Percentiles rank a stretch among this genome's conserved stretches.
Evolutionary conservation across 306 rosid species (phyloP).

Genomic region (Crataegus laevigata): DNA sequence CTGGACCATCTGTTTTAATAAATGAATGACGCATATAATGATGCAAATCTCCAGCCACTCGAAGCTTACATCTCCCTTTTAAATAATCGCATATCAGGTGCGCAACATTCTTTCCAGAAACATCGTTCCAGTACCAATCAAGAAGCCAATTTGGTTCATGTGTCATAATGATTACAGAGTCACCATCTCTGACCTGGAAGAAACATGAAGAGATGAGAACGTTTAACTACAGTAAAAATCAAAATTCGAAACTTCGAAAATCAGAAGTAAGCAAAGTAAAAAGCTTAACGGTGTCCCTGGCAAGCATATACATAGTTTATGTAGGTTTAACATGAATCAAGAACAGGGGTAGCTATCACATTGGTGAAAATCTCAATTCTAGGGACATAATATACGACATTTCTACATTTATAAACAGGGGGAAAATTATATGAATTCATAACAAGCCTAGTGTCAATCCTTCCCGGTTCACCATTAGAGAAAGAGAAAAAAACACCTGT

Average conservation of each 20-base stretch:
- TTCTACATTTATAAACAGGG: background rate
- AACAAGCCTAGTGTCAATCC: background rate
- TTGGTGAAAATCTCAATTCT: background rate
- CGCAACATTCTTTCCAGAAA: slow-evolving; percentile 79
- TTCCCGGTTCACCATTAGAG: background rate
- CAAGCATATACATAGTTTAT: background rate
- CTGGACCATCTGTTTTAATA: slow-evolving; percentile 67
- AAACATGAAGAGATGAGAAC: slow-evolving; percentile 19
- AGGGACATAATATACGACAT: background rate
- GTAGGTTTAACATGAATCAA: slow-evolving; percentile 2
- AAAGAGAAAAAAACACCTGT: background rate
- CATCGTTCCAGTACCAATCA: slow-evolving; percentile 89
- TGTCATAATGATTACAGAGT: slow-evolving; percentile 80
- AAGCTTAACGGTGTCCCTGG: background rate
- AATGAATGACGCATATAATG: slow-evolving; percentile 98
- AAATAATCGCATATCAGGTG: slow-evolving; percentile 77
- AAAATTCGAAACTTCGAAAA: background rate
- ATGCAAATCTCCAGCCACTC: slow-evolving; percentile 98
- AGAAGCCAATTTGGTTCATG: slow-evolving; percentile 95
- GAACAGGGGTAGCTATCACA: background rate
- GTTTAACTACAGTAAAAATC: slow-evolving; percentile 12
- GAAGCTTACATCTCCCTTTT: slow-evolving; percentile 90
- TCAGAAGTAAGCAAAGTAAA: background rate
- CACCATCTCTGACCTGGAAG: slow-evolving; percentile 65
- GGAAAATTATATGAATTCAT: background rate